Percentiles rank a stretch among this genome's conserved stretches.
These are phyloP conservation scores for Saturnispora galanensis DNA, from an alignment of 805 yeast genomes.

Conservation along the genomic window DNA sequence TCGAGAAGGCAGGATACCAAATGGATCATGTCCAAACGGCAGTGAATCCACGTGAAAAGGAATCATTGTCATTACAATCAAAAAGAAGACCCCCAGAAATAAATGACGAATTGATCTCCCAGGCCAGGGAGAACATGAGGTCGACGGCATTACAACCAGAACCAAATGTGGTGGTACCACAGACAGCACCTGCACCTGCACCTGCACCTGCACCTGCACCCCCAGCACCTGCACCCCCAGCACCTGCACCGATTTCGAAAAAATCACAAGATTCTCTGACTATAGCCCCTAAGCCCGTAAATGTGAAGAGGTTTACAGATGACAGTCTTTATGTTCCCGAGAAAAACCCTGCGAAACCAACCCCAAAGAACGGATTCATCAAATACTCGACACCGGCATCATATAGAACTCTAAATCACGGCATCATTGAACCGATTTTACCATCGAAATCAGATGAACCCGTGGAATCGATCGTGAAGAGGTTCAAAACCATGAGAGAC, in stretches of 20 bases:
- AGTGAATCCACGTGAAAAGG: no score
- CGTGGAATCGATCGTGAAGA: constrained; percentile 16
- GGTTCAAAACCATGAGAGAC: constrained; percentile 25
- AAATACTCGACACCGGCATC: constrained; percentile 15
- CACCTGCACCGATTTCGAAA: background rate
- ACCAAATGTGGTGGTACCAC: no score
- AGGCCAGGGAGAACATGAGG: background rate
- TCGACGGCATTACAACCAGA: no score
- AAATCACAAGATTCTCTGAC: background rate
- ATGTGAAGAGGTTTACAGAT: constrained; percentile 5
- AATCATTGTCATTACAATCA: background rate
- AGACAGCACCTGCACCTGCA: background rate
- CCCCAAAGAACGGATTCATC: background rate
- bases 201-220: background rate
- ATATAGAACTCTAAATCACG: constrained; percentile 17
- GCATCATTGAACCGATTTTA: constrained; percentile 22
- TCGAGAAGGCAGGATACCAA: constrained; percentile 28
- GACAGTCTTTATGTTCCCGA: constrained; percentile 1
- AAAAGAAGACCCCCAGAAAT: constrained; percentile 4
- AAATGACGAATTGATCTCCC: background rate
- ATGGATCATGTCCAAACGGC: constrained; percentile 18
- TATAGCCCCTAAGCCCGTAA: background rate
- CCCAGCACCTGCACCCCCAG: background rate
- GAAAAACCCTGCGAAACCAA: background rate
- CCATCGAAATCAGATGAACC: constrained; percentile 25